Evolutionary conservation across 331 rosid species (phyloP).

Genomic region (Acacia concinna): DNA sequence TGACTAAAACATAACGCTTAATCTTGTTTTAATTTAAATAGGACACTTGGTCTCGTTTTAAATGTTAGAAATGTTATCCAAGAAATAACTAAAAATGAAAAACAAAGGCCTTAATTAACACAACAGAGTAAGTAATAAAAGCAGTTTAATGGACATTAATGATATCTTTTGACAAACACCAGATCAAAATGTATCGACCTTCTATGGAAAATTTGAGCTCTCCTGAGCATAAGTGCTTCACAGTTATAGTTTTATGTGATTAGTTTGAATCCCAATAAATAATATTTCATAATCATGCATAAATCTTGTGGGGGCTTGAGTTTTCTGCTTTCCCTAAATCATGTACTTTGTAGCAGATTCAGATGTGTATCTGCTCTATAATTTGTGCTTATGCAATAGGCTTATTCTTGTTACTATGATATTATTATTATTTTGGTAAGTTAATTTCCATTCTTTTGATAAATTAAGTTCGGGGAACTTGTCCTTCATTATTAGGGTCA

Average conservation of each 20-base stretch:
- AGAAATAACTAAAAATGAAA: not conserved
- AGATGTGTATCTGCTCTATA: not conserved
- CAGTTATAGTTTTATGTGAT: not conserved
- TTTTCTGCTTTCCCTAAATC: not conserved
- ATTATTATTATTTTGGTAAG: not conserved
- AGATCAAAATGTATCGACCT: not conserved
- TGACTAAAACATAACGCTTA: not conserved
- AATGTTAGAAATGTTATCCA: not conserved
- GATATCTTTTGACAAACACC: not conserved
- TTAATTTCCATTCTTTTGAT: not conserved
- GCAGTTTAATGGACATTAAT: not conserved
- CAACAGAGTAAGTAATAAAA: not conserved
- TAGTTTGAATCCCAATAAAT: not conserved
- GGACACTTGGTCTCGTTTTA: not conserved
- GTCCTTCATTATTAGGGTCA: constrained; percentile 34
- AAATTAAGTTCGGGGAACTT: not conserved
- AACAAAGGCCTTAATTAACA: not conserved
- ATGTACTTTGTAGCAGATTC: not conserved
- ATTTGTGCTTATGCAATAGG: not conserved
- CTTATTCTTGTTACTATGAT: not conserved
- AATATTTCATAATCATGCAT: not conserved
- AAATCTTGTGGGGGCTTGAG: not conserved
- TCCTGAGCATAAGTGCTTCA: not conserved
- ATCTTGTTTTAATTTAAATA: not conserved
- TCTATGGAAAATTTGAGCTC: not conserved